Conservation (phyloP, 2,329 filamentous ascomycete species). For the Venturia carpophila region DNA sequence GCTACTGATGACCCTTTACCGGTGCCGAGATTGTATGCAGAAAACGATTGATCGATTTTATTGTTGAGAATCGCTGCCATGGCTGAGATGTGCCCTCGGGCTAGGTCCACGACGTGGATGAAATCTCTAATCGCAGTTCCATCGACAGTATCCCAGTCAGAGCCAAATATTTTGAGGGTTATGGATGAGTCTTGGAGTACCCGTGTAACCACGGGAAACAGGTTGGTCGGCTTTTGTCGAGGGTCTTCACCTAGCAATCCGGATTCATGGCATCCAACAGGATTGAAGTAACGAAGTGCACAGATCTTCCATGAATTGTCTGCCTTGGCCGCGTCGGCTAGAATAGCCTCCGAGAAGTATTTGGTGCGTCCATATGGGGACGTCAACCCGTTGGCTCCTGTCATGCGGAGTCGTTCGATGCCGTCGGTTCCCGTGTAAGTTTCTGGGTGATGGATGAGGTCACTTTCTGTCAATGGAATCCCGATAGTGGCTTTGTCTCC, state of each 20-base stretch:
- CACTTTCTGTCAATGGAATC: constrained; percentile 47
- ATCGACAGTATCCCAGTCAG: constrained; percentile 57
- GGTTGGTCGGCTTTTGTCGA: constrained; percentile 52
- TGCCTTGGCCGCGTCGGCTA: constrained; percentile 53
- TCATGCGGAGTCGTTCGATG: constrained; percentile 34
- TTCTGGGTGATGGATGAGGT: constrained; percentile 44
- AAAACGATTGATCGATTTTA: constrained; percentile 29
- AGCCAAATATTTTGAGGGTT: constrained; percentile 54
- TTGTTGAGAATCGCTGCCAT: constrained; percentile 35
- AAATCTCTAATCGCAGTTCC: constrained; percentile 61
- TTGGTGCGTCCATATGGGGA: constrained; percentile 61
- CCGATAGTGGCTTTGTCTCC: constrained; percentile 41
- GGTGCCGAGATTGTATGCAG: constrained; percentile 37
- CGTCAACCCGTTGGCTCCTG: constrained; percentile 50
- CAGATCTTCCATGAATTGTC: constrained; percentile 57
- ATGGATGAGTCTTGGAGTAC: constrained; percentile 49
- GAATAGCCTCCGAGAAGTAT: constrained; percentile 59
- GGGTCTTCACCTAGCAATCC: constrained; percentile 59
- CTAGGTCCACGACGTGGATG: constrained; percentile 59
- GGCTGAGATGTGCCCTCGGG: constrained; percentile 56
- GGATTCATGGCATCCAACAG: constrained; percentile 57
- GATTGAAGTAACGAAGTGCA: constrained; percentile 60
- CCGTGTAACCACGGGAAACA: constrained; percentile 56
- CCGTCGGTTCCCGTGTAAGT: constrained; percentile 41
- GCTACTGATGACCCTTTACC: constrained; percentile 37